phyloP scores from a whole-genome alignment of 768 basidiomycete species.

The Kwoniella sp. region DNA sequence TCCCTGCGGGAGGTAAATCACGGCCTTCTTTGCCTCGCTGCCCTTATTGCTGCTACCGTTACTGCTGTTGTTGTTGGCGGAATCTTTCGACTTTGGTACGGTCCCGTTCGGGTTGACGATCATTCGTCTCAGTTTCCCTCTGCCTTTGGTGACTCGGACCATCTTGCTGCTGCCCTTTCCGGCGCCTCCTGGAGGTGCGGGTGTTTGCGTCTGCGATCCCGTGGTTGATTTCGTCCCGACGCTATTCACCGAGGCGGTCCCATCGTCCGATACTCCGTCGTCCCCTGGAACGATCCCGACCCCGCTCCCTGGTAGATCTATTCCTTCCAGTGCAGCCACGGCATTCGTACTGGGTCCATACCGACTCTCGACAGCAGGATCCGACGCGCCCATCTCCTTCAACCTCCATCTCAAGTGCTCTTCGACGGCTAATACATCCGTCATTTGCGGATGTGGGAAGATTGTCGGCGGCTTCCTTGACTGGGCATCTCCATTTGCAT shows the following conservation, averaged over 20 bases:
- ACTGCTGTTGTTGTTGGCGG: slow-evolving; percentile 22
- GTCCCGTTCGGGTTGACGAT: slow-evolving; percentile 30
- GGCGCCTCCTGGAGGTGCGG: not conserved
- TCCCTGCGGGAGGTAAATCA: slow-evolving; percentile 46
- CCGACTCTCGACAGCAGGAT: slow-evolving; percentile 48
- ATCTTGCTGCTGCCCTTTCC: slow-evolving; percentile 21
- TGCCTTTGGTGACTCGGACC: slow-evolving; percentile 40
- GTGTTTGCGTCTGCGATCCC: not conserved
- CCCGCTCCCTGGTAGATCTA: slow-evolving; percentile 29
- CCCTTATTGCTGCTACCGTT: not conserved
- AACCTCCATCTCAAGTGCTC: slow-evolving; percentile 55
- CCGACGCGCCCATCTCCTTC: slow-evolving; percentile 55
- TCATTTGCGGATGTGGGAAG: slow-evolving; percentile 56
- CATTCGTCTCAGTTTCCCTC: slow-evolving; percentile 39
- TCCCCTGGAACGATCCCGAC: not conserved
- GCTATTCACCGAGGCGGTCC: slow-evolving; percentile 4
- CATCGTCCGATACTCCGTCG: slow-evolving; percentile 24
- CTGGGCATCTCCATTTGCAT: not conserved
- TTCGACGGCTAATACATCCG: slow-evolving; percentile 55
- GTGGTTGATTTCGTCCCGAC: not conserved
- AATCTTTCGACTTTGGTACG: slow-evolving; percentile 14
- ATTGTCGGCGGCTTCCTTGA: slow-evolving; percentile 32
- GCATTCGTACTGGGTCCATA: slow-evolving; percentile 49
- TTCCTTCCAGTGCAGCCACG: slow-evolving; percentile 40
- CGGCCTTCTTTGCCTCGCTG: slow-evolving; percentile 26